These are phyloP conservation scores for Rhizophagus sp. DNA, from an alignment of 192 early-diverging fungal genomes.

Conservation along the genomic window DNA sequence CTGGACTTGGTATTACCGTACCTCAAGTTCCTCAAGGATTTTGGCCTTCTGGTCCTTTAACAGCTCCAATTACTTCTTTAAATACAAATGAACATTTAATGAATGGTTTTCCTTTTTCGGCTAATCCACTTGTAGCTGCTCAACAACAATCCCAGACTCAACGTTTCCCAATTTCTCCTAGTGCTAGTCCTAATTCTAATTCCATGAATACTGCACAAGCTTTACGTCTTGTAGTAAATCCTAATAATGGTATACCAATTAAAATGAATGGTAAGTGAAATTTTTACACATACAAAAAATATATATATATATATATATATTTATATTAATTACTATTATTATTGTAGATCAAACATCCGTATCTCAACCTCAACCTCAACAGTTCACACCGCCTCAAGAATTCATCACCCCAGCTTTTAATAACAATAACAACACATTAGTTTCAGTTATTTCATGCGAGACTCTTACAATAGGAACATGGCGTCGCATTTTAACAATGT, in stretches of 20 bases:
- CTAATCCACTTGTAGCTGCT: slow-evolving; percentile 1
- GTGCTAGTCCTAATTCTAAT: slow-evolving; percentile 31
- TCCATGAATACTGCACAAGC: slow-evolving; percentile 13
- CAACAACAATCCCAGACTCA: slow-evolving; percentile 7
- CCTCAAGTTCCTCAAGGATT: slow-evolving; percentile 30
- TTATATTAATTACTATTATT: not conserved
- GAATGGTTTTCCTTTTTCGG: slow-evolving; percentile 27
- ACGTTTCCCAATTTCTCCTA: slow-evolving; percentile 28
- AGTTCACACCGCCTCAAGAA: slow-evolving; percentile 38
- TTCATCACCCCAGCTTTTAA: slow-evolving; percentile 35
- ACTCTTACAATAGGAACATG: slow-evolving; percentile 62
- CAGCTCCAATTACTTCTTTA: slow-evolving; percentile 24
- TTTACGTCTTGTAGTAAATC: slow-evolving; percentile 30
- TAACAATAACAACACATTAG: slow-evolving; percentile 41
- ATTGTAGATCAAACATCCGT: slow-evolving; percentile 36
- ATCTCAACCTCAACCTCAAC: slow-evolving; percentile 37
- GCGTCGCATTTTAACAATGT: slow-evolving; percentile 57
- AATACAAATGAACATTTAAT: slow-evolving; percentile 16
- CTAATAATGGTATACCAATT: slow-evolving; percentile 27
- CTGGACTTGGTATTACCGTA: slow-evolving; percentile 25
- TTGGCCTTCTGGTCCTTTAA: slow-evolving; percentile 28
- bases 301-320: slow-evolving; percentile 31
- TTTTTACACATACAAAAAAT: not conserved
- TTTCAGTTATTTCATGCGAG: slow-evolving; percentile 48
- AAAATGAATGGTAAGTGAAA: slow-evolving; percentile 31